phyloP scores from a whole-genome alignment of 108 stramenopile genomes.

The Cyclotella atomus region DNA sequence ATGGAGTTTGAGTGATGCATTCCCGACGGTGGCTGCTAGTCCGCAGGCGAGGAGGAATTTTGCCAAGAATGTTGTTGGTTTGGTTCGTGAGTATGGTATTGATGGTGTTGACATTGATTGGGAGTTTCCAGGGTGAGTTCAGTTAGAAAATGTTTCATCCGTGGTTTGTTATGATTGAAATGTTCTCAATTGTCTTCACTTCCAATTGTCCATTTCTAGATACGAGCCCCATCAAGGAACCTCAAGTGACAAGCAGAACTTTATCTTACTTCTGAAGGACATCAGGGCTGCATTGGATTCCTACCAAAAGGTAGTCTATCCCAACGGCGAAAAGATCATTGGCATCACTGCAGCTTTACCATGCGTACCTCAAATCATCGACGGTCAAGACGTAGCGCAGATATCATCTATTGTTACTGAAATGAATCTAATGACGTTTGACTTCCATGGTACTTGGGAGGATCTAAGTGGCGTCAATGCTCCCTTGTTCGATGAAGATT shows the following conservation, averaged over 20 bases:
- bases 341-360: conserved; percentile 39
- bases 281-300: conserved; percentile 37
- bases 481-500: conserved; percentile 38
- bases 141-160: neutral
- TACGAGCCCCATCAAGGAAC: conserved; percentile 37
- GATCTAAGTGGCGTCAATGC: conserved; percentile 23
- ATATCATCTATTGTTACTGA: conserved; percentile 29
- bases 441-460: conserved; percentile 44
- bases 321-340: conserved; percentile 28
- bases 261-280: conserved; percentile 31
- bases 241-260: conserved; percentile 30
- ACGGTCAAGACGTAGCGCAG: conserved; percentile 29
- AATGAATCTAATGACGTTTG: conserved; percentile 54
- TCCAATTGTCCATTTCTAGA: neutral
- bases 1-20: conserved; percentile 41
- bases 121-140: conserved; percentile 28
- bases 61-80: conserved; percentile 46
- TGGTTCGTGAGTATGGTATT: conserved; percentile 40
- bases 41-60: conserved; percentile 33
- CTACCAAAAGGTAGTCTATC: conserved; percentile 31
- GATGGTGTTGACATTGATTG: conserved; percentile 49
- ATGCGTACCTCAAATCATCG: conserved; percentile 35
- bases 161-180: neutral
- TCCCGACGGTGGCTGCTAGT: conserved; percentile 28
- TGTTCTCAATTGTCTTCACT: neutral